Conservation (phyloP, 768 basidiomycete species). For the Albatrellus ellisii region DNA sequence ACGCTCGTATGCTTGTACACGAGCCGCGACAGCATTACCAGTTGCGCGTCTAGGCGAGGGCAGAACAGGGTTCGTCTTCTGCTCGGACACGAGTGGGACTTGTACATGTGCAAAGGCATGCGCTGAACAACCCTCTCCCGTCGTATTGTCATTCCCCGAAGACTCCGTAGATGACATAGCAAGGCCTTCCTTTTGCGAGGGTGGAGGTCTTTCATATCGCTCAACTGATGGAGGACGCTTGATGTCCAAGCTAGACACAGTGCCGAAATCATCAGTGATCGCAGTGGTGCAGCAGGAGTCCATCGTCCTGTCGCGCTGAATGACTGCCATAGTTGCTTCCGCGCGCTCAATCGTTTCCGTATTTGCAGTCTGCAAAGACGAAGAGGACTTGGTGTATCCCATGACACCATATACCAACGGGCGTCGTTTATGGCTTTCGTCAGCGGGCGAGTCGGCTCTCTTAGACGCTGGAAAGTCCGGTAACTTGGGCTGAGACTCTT, state of each 20-base stretch:
- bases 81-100: background rate
- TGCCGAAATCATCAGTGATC: slow-evolving; percentile 4
- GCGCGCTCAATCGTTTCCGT: slow-evolving; percentile 56
- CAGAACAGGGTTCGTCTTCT: background rate
- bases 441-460: slow-evolving; percentile 2
- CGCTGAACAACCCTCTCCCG: too few relatives aligned
- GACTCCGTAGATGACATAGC: background rate
- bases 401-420: slow-evolving; percentile 14
- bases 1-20: slow-evolving; percentile 46
- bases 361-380: slow-evolving; percentile 51
- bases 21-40: slow-evolving; percentile 30
- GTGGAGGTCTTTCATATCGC: background rate
- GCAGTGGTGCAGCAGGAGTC: slow-evolving; percentile 7
- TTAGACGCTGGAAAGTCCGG: slow-evolving; percentile 9
- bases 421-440: slow-evolving; percentile 7
- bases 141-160: background rate
- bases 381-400: slow-evolving; percentile 23
- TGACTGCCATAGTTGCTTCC: slow-evolving; percentile 56
- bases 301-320: slow-evolving; percentile 27
- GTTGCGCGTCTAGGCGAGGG: background rate
- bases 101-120: background rate
- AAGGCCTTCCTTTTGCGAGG: background rate
- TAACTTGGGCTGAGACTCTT: slow-evolving; percentile 32
- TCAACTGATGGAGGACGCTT: background rate
- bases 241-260: background rate